Percentiles rank a stretch among this genome's conserved stretches.
Evolutionary conservation across 768 basidiomycete genomes (phyloP).

Genomic region (Russula sp.): DNA sequence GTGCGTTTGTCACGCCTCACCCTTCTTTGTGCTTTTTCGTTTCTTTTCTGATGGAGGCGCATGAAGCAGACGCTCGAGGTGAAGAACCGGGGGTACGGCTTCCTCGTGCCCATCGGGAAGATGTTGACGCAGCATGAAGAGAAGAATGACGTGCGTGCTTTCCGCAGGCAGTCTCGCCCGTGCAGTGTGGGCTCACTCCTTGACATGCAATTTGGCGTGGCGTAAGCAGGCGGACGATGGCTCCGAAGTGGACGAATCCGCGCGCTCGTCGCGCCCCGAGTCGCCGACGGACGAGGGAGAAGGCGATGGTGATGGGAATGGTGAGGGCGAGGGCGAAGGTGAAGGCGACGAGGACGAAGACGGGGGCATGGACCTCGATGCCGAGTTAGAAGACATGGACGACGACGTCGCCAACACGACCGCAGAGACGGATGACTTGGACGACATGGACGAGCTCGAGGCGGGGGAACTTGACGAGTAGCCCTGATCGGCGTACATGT

Average conservation of each 20-base stretch:
- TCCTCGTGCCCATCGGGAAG: constrained; percentile 68
- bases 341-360: constrained; percentile 61
- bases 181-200: background rate
- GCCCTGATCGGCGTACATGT: background rate
- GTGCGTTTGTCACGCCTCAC: constrained; percentile 35
- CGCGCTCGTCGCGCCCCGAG: constrained; percentile 34
- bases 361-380: constrained; percentile 41
- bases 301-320: constrained; percentile 35
- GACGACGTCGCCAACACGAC: constrained; percentile 20
- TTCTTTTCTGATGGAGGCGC: background rate
- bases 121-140: constrained; percentile 72
- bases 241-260: constrained; percentile 39
- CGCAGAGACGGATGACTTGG: constrained; percentile 13
- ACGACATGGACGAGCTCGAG: constrained; percentile 16
- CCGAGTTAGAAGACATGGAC: constrained; percentile 30
- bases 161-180: background rate
- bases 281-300: constrained; percentile 35
- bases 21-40: background rate
- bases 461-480: constrained; percentile 14
- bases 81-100: constrained; percentile 59
- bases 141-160: constrained; percentile 64
- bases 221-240: constrained; percentile 30
- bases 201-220: background rate
- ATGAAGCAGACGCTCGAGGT: constrained; percentile 48
- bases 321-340: constrained; percentile 48